Conservation (phyloP, 768 basidiomycete genomes). For the Suillus brevipes region DNA sequence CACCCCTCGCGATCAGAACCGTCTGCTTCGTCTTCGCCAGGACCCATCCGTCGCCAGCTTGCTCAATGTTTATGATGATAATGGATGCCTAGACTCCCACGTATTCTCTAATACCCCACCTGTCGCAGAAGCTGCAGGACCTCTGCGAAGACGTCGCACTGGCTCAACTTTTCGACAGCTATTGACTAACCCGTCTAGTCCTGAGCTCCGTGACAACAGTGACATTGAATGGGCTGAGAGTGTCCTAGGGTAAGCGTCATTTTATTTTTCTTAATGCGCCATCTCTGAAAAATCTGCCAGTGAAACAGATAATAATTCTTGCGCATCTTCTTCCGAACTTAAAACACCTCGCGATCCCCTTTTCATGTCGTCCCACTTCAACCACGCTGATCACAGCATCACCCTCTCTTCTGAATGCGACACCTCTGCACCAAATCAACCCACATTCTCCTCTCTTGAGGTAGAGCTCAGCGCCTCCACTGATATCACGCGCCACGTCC, state of each 20-base stretch:
- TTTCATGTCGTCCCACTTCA: conserved; percentile 43
- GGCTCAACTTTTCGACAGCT: conserved; percentile 77
- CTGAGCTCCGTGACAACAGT: conserved; percentile 33
- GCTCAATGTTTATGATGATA: conserved; percentile 70
- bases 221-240: conserved; percentile 87
- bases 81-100: conserved; percentile 59
- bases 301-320: conserved; percentile 44
- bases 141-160: conserved; percentile 56
- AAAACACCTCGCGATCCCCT: conserved; percentile 48
- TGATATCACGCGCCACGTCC: conserved; percentile 35
- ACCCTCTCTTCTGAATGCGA: conserved; percentile 50
- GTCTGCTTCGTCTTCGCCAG: conserved; percentile 60
- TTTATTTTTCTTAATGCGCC: not conserved
- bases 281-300: conserved; percentile 25
- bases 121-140: conserved; percentile 36
- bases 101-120: conserved; percentile 66
- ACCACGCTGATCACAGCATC: conserved; percentile 32
- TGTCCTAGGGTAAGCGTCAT: conserved; percentile 55
- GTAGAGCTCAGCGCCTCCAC: conserved; percentile 64
- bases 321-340: conserved; percentile 51
- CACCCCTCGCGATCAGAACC: conserved; percentile 49
- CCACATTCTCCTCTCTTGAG: conserved; percentile 68
- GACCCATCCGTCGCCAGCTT: conserved; percentile 81
- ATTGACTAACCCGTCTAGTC: conserved; percentile 52
- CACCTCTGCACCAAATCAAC: conserved; percentile 36